phyloP scores from a whole-genome alignment of 2,329 filamentous ascomycete species.

The Botrytis tulipae region DNA sequence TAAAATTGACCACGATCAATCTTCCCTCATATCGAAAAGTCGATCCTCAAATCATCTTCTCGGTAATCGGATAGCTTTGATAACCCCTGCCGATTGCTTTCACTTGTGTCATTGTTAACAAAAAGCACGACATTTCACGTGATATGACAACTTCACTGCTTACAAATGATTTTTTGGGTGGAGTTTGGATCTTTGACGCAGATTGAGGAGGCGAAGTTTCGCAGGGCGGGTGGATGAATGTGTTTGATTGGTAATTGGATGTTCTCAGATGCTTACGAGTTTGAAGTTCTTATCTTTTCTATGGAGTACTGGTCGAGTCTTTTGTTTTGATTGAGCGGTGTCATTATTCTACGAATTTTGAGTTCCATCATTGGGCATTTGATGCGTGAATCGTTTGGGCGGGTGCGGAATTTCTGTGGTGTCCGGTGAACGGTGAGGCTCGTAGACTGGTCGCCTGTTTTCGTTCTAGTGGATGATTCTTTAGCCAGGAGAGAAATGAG shows the following conservation, averaged over 20 bases:
- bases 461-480: neutral
- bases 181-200: neutral
- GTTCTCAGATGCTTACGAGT: neutral
- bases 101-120: neutral
- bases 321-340: neutral
- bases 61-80: neutral
- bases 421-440: neutral
- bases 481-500: neutral
- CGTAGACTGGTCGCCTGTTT: neutral
- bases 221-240: neutral
- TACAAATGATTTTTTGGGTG: neutral
- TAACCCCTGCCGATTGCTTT: neutral
- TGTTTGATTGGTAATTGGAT: neutral
- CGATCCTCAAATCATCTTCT: slow-evolving; percentile 9
- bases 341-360: neutral
- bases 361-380: neutral
- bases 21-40: neutral
- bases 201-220: neutral
- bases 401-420: neutral
- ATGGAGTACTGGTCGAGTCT: neutral
- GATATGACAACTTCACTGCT: neutral
- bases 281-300: neutral
- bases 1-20: neutral
- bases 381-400: neutral
- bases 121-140: slow-evolving; percentile 19